Evolutionary conservation across 1,284 basidiomycete genomes (phyloP).

Genomic region (Irpex sp.): DNA sequence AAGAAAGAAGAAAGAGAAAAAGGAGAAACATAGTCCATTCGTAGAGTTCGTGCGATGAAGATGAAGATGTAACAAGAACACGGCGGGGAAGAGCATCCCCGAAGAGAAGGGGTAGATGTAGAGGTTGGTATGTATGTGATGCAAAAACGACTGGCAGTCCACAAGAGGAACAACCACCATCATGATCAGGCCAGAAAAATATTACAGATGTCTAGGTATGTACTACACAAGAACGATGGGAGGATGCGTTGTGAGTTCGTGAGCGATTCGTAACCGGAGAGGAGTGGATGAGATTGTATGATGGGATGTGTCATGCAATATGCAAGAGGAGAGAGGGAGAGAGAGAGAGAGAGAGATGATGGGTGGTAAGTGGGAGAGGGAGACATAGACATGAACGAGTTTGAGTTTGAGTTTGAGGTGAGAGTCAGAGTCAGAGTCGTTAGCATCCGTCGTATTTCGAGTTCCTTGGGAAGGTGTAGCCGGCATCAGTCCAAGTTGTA

Average conservation of each 20-base stretch:
- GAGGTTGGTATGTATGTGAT: too few species aligned
- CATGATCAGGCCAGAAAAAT: not conserved
- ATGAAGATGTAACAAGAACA: not conserved
- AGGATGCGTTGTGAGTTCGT: not conserved
- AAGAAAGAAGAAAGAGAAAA: not conserved
- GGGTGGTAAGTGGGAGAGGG: not conserved
- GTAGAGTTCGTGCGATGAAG: not conserved
- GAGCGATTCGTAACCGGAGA: not conserved
- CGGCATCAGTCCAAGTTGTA: conserved; percentile 71
- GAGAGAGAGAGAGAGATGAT: not conserved
- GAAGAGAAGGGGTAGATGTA: too few species aligned
- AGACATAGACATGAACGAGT: not conserved
- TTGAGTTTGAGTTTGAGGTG: not conserved
- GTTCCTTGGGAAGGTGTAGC: conserved; percentile 69
- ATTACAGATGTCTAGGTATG: not conserved
- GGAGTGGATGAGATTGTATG: not conserved
- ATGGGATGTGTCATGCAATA: not conserved
- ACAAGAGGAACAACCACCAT: too few species aligned
- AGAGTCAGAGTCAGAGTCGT: conserved; percentile 14
- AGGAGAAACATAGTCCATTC: not conserved
- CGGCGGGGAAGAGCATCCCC: too few species aligned
- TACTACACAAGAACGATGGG: not conserved
- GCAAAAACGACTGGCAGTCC: too few species aligned
- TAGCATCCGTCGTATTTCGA: conserved; percentile 48
- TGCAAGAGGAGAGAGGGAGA: conserved; percentile 1